phyloP scores from a whole-genome alignment of 1,139 yeast species.

The Yamadazyma atmosphaerica region DNA sequence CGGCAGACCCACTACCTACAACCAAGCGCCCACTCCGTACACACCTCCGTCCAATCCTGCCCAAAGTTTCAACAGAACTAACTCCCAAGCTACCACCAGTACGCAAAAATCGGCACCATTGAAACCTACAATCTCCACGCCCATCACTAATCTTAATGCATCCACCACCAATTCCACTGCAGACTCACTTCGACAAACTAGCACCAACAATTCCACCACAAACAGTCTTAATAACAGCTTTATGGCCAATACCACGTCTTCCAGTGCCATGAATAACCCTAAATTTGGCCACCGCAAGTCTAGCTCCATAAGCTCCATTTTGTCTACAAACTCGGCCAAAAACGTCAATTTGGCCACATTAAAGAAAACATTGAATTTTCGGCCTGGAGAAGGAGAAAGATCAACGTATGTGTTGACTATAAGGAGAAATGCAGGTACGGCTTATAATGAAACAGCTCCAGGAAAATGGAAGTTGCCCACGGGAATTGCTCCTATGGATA shows the following conservation, averaged over 20 bases:
- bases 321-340: constrained; percentile 34
- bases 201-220: background rate
- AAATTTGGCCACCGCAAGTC: constrained; percentile 13
- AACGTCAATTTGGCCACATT: constrained; percentile 41
- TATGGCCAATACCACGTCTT: background rate
- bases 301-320: constrained; percentile 38
- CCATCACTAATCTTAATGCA: constrained; percentile 14
- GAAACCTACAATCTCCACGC: constrained; percentile 17
- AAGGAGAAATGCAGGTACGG: constrained; percentile 52
- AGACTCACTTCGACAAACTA: too few species aligned
- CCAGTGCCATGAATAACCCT: background rate
- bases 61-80: constrained; percentile 7
- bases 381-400: constrained; percentile 53
- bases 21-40: too few species aligned
- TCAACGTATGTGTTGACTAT: constrained; percentile 57
- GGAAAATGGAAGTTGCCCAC: constrained; percentile 64
- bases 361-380: constrained; percentile 35
- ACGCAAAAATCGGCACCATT: constrained; percentile 11
- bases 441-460: constrained; percentile 58
- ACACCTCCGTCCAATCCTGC: constrained; percentile 2
- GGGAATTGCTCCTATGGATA: constrained; percentile 54
- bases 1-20: background rate
- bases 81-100: constrained; percentile 12
- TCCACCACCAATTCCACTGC: constrained; percentile 6
- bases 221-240: background rate